Conservation (phyloP, 768 basidiomycete genomes). For the Pleurotus platypus region DNA sequence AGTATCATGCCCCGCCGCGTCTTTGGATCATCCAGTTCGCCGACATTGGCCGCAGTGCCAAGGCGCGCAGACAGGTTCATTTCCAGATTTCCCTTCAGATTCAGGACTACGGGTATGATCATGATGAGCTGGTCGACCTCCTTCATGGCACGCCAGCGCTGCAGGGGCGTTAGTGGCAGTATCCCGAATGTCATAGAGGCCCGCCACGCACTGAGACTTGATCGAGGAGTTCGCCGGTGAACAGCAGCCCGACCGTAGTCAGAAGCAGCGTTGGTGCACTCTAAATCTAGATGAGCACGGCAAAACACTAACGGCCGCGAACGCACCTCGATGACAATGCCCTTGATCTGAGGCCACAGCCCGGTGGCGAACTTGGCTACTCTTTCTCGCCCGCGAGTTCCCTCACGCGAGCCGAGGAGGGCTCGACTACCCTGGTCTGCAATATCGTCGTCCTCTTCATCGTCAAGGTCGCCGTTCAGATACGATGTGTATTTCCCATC, state of each 20-base stretch:
- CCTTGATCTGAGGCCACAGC: conserved; percentile 53
- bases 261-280: conserved; percentile 85
- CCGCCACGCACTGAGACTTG: conserved; percentile 68
- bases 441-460: conserved; percentile 27
- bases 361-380: conserved; percentile 5
- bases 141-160: conserved; percentile 89
- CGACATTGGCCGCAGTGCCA: conserved; percentile 93
- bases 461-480: conserved; percentile 28
- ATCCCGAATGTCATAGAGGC: not conserved
- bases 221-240: conserved; percentile 89
- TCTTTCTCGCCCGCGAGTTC: conserved; percentile 21
- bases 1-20: conserved; percentile 63
- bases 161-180: not conserved
- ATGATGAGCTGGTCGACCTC: conserved; percentile 94
- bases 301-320: not conserved
- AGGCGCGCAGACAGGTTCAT: conserved; percentile 97
- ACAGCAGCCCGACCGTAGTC: conserved; percentile 77
- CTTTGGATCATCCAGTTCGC: conserved; percentile 75
- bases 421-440: conserved; percentile 39
- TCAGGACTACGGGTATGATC: conserved; percentile 90
- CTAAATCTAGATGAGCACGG: conserved; percentile 34
- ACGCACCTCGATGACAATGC: conserved; percentile 72
- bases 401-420: conserved; percentile 34
- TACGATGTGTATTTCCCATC: not conserved
- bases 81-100: conserved; percentile 97